phyloP scores from a whole-genome alignment of 805 yeast genomes.

The Ogataea neopini region DNA sequence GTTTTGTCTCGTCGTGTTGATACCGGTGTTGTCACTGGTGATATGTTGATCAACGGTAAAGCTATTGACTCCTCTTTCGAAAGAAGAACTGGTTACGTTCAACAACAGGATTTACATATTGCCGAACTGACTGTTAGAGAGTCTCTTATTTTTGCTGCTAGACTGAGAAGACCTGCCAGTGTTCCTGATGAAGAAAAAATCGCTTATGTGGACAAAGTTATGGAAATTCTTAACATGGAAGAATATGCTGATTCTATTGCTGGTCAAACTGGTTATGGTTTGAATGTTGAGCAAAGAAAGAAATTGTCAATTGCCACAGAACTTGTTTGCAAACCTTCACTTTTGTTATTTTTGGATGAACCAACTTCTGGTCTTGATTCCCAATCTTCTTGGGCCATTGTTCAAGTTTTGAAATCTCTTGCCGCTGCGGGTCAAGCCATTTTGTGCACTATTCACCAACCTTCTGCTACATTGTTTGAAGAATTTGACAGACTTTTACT shows the following conservation, averaged over 20 bases:
- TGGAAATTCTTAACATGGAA: slow-evolving; percentile 42
- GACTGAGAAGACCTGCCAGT: slow-evolving; percentile 45
- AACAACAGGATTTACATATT: slow-evolving; percentile 55
- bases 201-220: slow-evolving; percentile 44
- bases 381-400: slow-evolving; percentile 59
- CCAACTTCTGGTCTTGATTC: slow-evolving; percentile 64
- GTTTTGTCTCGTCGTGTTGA: slow-evolving; percentile 52
- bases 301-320: slow-evolving; percentile 57
- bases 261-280: slow-evolving; percentile 48
- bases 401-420: slow-evolving; percentile 49
- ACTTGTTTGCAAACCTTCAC: slow-evolving; percentile 54
- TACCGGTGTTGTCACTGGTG: slow-evolving; percentile 56
- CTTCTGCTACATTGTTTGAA: slow-evolving; percentile 47
- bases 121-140: slow-evolving; percentile 54
- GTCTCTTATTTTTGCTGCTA: slow-evolving; percentile 49
- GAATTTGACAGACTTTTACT: slow-evolving; percentile 45
- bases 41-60: slow-evolving; percentile 54
- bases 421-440: slow-evolving; percentile 59
- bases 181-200: slow-evolving; percentile 44
- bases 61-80: slow-evolving; percentile 49
- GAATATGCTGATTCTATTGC: slow-evolving; percentile 53
- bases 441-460: slow-evolving; percentile 57
- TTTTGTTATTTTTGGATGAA: slow-evolving; percentile 56
- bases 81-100: slow-evolving; percentile 57
- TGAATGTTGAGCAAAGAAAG: slow-evolving; percentile 57